Evolutionary conservation across 2,329 filamentous ascomycete species (phyloP).

Genomic region (Fusarium buharicum): DNA sequence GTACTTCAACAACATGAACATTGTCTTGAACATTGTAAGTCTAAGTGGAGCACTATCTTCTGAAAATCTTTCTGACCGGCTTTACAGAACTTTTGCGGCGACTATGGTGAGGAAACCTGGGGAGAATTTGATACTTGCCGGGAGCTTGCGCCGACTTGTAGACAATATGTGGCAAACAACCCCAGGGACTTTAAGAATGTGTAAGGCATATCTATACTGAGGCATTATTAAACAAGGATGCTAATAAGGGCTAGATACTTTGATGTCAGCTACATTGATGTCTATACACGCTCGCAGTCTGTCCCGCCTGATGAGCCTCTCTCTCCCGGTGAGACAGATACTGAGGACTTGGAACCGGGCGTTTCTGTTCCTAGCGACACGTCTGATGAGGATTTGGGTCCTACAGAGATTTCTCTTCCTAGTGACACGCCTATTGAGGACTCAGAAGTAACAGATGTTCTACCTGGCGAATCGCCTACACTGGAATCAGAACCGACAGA

Average conservation of each 20-base stretch:
- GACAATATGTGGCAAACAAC: slow-evolving; percentile 59
- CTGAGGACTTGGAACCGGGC: neutral
- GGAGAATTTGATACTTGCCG: slow-evolving; percentile 52
- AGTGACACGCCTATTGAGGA: neutral
- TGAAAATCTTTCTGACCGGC: neutral
- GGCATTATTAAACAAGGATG: neutral
- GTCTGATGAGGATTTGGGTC: neutral
- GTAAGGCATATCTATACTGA: slow-evolving; percentile 38
- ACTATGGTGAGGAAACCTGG: slow-evolving; percentile 70
- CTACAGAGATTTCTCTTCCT: neutral
- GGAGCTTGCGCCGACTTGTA: slow-evolving; percentile 56
- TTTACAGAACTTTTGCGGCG: slow-evolving; percentile 75
- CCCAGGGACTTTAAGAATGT: slow-evolving; percentile 56
- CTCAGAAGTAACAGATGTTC: neutral
- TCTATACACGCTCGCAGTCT: slow-evolving; percentile 50
- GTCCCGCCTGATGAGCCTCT: slow-evolving; percentile 13
- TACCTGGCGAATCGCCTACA: neutral
- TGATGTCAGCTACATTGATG: slow-evolving; percentile 66
- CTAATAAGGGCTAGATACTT: slow-evolving; percentile 50
- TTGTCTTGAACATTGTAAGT: slow-evolving; percentile 75
- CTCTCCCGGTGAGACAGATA: neutral
- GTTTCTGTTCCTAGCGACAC: neutral
- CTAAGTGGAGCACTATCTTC: neutral
- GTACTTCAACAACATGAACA: slow-evolving; percentile 74
- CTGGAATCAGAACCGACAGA: neutral